A percentile compares a stretch with the other conserved stretches of the same genome.
phyloP scores from a whole-genome alignment of 208 protist genomes.

The Trypanosoma cruzi region DNA sequence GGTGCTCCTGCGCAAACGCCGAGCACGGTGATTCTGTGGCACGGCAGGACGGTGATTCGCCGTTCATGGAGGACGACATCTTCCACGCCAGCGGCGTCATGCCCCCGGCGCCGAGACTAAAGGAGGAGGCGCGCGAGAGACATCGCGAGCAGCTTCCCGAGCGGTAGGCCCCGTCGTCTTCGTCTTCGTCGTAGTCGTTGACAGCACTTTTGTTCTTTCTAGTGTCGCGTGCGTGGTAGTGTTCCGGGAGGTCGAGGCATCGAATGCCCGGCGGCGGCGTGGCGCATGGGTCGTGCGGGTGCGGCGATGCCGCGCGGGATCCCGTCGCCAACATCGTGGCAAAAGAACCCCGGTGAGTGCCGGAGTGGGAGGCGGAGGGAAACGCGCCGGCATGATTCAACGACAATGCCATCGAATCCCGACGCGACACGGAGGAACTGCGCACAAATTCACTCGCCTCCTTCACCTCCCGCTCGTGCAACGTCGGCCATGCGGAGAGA shows the following conservation, averaged over 20 bases:
- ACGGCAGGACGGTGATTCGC: not conserved
- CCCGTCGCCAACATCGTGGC: conserved; percentile 2
- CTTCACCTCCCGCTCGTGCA: conserved; percentile 4
- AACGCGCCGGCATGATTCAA: conserved; percentile 5
- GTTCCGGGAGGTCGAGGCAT: not conserved
- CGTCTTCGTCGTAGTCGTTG: not conserved
- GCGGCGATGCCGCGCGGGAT: conserved; percentile 8
- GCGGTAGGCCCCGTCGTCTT: not conserved
- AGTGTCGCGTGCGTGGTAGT: too few species aligned
- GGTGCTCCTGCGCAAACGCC: not conserved
- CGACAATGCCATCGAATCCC: conserved; percentile 37
- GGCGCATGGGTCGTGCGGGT: conserved; percentile 4
- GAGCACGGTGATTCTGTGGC: not conserved
- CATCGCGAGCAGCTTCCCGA: conserved; percentile 21
- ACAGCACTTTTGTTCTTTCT: not conserved
- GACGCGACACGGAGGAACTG: conserved; percentile 37
- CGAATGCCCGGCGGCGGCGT: conserved; percentile 7
- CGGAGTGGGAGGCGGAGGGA: not conserved
- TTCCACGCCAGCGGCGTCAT: conserved; percentile 25
- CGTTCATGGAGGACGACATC: not conserved
- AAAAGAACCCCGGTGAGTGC: not conserved
- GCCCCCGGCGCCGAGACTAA: conserved; percentile 1
- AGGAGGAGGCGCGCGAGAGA: conserved; percentile 8
- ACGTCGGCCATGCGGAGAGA: conserved; percentile 31
- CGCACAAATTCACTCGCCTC: conserved; percentile 2